These are phyloP conservation scores for Leptoxyphium fumago DNA, from an alignment of 2,329 filamentous ascomycete genomes.

Conservation along the genomic window DNA sequence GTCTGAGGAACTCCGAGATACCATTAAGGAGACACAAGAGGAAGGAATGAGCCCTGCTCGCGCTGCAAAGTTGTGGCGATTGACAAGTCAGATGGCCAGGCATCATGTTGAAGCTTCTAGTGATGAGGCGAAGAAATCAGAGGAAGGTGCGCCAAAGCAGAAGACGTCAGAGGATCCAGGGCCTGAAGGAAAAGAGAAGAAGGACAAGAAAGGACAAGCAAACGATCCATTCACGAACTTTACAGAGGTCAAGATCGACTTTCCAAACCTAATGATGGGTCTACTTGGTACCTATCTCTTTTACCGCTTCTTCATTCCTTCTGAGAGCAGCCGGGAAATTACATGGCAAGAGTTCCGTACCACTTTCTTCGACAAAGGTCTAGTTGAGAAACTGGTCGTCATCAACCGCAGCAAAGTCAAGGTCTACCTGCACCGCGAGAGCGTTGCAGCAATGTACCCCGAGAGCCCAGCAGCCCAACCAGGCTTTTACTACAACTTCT, in stretches of 20 bases:
- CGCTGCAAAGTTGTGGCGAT: constrained; percentile 45
- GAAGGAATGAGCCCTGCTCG: constrained; percentile 44
- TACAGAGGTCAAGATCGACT: constrained; percentile 39
- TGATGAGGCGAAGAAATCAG: constrained; percentile 12
- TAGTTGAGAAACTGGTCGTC: constrained; percentile 82
- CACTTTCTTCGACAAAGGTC: constrained; percentile 87
- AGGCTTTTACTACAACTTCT: constrained; percentile 79
- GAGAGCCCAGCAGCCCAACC: constrained; percentile 55
- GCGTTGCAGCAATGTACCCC: constrained; percentile 55
- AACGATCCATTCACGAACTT: constrained; percentile 23
- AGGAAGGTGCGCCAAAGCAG: constrained; percentile 24
- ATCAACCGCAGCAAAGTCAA: constrained; percentile 64
- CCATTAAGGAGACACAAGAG: constrained; percentile 41
- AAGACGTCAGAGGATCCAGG: constrained; percentile 31
- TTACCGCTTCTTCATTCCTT: constrained; percentile 50
- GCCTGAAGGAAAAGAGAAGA: constrained; percentile 24
- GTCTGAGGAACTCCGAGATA: constrained; percentile 50
- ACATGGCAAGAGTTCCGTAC: constrained; percentile 95
- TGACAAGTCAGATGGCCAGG: constrained; percentile 42
- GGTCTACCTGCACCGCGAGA: constrained; percentile 66
- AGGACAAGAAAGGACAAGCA: constrained; percentile 24
- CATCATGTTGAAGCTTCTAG: constrained; percentile 30
- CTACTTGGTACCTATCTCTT: constrained; percentile 48
- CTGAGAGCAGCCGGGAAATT: constrained; percentile 60
- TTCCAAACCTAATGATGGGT: constrained; percentile 40